Base-by-base conservation (phyloP, 805 yeast genomes). In the Jamesozyma lodderae region DNA sequence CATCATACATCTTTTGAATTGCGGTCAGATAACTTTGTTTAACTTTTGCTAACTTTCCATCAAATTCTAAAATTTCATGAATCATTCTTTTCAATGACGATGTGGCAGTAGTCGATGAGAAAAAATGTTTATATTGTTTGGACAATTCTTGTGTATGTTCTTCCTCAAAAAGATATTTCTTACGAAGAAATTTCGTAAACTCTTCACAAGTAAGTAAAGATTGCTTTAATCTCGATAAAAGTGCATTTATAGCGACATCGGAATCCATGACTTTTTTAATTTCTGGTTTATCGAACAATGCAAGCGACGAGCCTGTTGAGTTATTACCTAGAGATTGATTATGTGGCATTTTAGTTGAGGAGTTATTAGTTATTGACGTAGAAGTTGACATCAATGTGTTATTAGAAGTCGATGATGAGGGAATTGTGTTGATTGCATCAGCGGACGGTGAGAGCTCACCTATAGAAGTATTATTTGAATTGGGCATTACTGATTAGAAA, bases 171-270 rank as follows among this genome's bases (percentile, higher is more conserved):
- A 73, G 64, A 21, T 86, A 86, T 51, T 83, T 81, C 60, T 80
- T 83, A 56, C 81, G 81, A 39, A 90, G 66, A 59, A 75, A 92
- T 48, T 76, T 75, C 21, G 85, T 69, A 49, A 86, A 79, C 54
- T 92, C 97, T 52, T 87, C 95, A 46, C 94, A 80, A 0, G 94
- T 79, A 43, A 70, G 69, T 31, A 88, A 69, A 41, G 87, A 76
- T 58, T 81, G 90, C 61, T 90, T 90, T 41, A 88, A 68, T 30
- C 94, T 69, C 1, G 69, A 63, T 36, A 88, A 66, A 15, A 90
- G 66, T 0, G 85, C 69, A 43, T 82, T 92, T 37, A 86, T 71
- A 2, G 94, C 83, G 5, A 77, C 70, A 57, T 85, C 94, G n/a
- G 84, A 72, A 43, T 70, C 70, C 51, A 82, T 60, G 15, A 81